Percentiles rank a stretch among this genome's conserved stretches.
These are phyloP conservation scores for Quercus alba DNA, from an alignment of 306 rosid species.

Conservation along the genomic window DNA sequence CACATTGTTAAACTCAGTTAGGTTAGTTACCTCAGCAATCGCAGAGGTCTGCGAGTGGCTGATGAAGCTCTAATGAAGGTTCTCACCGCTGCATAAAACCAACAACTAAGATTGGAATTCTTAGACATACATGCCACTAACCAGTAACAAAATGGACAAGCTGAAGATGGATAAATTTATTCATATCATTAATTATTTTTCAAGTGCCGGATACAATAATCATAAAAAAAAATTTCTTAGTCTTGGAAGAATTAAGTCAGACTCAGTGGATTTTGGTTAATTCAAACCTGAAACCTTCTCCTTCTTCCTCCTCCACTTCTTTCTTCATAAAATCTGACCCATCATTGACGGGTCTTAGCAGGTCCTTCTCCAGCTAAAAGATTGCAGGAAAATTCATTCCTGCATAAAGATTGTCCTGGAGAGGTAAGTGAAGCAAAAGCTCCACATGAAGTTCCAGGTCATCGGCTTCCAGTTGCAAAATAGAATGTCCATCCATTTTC, in stretches of 20 bases:
- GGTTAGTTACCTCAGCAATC: conserved; percentile 63
- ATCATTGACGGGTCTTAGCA: conserved; percentile 21
- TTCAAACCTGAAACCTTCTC: conserved; percentile 51
- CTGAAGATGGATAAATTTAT: background rate
- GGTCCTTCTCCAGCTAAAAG: conserved; percentile 24
- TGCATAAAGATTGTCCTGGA: background rate
- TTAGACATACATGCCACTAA: conserved; percentile 10
- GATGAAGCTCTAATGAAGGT: conserved; percentile 43
- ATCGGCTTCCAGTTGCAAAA: background rate
- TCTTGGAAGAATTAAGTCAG: conserved; percentile 25
- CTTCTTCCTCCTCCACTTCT: conserved; percentile 11
- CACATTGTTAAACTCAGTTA: conserved; percentile 20
- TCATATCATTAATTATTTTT: conserved; percentile 22
- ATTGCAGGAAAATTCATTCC: conserved; percentile 21
- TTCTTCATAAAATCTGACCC: conserved; percentile 8
- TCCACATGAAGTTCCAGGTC: background rate
- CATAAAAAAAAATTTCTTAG: conserved; percentile 1
- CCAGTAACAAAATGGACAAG: background rate
- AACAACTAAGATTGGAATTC: conserved; percentile 38
- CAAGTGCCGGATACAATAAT: conserved; percentile 27
- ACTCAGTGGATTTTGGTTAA: conserved; percentile 24
- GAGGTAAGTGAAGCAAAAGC: conserved; percentile 12
- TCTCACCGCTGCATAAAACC: conserved; percentile 50
- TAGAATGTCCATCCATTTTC: background rate
- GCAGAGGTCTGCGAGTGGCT: conserved; percentile 35